Base-by-base conservation (phyloP, 768 basidiomycete genomes). In the Trametes gibbosa region DNA sequence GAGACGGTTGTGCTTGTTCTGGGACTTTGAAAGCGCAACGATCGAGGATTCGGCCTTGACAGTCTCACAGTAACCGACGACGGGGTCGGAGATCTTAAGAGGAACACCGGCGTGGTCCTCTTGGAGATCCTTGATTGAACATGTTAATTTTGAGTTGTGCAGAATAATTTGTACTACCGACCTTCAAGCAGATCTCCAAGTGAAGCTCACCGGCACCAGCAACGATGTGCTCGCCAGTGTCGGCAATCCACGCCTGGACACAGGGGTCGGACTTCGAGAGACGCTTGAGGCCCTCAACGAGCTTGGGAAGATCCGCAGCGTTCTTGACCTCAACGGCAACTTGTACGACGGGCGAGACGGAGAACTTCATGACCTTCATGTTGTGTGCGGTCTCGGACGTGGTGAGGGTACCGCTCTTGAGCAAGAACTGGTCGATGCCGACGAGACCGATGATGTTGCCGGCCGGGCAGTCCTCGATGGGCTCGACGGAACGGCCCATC, bases 281-380 rank as follows among this genome's bases (percentile, higher is more conserved):
- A 83, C 97, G 97, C 81, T 99, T 99, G 69, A 99, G 90, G 81
- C 97, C 97, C 84, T 99, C 97, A 63, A 98, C 97, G 65, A 99
- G 90, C 80, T 99, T 99, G 72, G 97, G 97, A 47, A 99, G 84
- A 84, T 99, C 97, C 59, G 92, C 85, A 58, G 97, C 94, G 76
- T 98, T 99, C 89, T 98, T 98, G 77, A 98, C 97, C 77, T 99
- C 97, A 68, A 99, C 97, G 65, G 97, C 93, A 71, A 98, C 94
- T 74, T 87, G 97, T 45, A 99, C 97, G 81, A 99, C 97, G 67
- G 97, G 97, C 29, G 97, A 98, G 56, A 99, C 97, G 75, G 95
- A 98, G 85, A 98, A 98, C 80, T 90, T 93, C 97, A 99, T 99
- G 76, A 99, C 95, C 81, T 81, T 93, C 95, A 99, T 97, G 84